These are phyloP conservation scores for Tritrichomonas musculus DNA, from an alignment of 208 protist genomes.

Conservation along the genomic window DNA sequence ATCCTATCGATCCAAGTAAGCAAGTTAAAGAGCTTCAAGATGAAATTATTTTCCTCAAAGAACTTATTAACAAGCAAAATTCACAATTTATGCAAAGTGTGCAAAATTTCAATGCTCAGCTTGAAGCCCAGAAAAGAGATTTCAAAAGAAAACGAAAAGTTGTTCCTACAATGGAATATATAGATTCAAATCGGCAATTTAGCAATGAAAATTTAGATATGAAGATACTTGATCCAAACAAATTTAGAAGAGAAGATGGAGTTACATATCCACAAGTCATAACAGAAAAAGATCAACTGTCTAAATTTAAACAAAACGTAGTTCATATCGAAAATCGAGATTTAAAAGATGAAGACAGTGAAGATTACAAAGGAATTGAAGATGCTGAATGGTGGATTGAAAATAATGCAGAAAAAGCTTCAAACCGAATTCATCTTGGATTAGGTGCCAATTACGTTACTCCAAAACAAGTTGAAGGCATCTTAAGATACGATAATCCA, in stretches of 20 bases:
- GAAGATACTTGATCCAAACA: background rate
- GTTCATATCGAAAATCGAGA: background rate
- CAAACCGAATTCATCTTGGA: background rate
- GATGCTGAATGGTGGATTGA: background rate
- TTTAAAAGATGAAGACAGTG: too few species aligned
- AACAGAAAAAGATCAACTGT: too few species aligned
- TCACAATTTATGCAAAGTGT: background rate
- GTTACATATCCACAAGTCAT: background rate
- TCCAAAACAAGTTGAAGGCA: background rate
- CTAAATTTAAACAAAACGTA: background rate
- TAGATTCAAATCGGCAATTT: too few species aligned
- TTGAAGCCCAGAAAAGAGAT: background rate
- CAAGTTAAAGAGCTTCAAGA: background rate
- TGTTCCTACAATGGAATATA: background rate
- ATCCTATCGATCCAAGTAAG: background rate
- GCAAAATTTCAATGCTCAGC: background rate
- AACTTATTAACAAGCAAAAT: background rate
- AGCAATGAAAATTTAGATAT: too few species aligned
- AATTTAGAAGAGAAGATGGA: background rate
- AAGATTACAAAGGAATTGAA: background rate
- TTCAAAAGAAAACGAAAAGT: background rate
- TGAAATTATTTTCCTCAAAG: background rate
- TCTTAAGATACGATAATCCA: background rate
- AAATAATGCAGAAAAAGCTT: background rate
- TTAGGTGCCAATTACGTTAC: background rate